Evolutionary conservation across 2,329 filamentous ascomycete species (phyloP), one percentile per base, ranked within the genome.

Genomic region (Stemphylium beticola): DNA sequence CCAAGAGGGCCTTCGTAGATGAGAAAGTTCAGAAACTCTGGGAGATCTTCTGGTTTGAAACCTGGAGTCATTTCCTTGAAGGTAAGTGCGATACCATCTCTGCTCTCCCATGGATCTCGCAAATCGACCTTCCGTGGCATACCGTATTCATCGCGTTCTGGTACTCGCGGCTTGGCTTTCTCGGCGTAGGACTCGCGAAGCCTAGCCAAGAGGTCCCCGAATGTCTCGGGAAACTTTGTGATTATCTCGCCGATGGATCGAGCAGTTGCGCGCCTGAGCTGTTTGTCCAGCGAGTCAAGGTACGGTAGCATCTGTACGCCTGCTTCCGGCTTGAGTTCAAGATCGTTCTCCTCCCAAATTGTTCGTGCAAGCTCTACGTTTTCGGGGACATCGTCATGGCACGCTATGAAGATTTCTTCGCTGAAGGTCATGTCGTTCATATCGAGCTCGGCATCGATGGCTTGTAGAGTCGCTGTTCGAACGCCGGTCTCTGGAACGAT

Each of bases 331-430:
- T 85, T 83, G 11, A 93, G 78, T 55, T 88, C 79, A 57, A 98
- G 89, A 7, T 86, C 89, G 71, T 93, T 96, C 69, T 97, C 95
- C 68, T 96, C 92, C 95, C 95, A 99, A 32, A 99, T 96, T 11
- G 93, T 90, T 46, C 83, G 84, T 6, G 90, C 93, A 48, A 96
- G 81, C 40, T 92, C 91, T 8, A 83, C 84, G 66, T 98, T 98
- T 72, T 98, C 93, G 38, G 89, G 86, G 17, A 92, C 86, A 65
- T 96, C 91, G 62, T 99, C 95, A 67, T 99, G 93, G 68, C 88
- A 93, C 38, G 91, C 91, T 37, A 99, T 82, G 92, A 92, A 99
- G 18, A 99, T 89, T 72, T 98, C 91, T 57, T 95, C 89, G 3
- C 90, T 95, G 68, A 92, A 95, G 26, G 87, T 84, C 31, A 93